These are phyloP conservation scores for Grammothele lineata DNA, from an alignment of 768 basidiomycete species.

Conservation along the genomic window DNA sequence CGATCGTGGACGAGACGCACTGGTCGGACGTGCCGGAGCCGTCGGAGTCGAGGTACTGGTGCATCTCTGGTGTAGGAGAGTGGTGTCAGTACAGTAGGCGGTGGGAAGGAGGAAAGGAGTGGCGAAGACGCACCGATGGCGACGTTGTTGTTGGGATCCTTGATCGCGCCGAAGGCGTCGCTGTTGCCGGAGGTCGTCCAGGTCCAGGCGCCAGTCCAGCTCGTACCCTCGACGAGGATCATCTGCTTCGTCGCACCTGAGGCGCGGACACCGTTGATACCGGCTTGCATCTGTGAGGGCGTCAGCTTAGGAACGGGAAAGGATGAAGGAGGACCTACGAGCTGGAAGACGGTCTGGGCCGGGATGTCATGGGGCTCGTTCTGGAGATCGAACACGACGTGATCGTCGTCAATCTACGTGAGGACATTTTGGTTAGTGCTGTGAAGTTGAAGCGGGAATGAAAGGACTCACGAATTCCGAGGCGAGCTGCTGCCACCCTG, in stretches of 20 bases:
- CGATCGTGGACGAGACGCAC: conserved; percentile 59
- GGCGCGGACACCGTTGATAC: conserved; percentile 60
- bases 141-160: conserved; percentile 58
- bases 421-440: neutral
- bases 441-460: conserved; percentile 14
- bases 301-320: conserved; percentile 2
- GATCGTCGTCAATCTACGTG: conserved; percentile 36
- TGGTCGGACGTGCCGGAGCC: conserved; percentile 49
- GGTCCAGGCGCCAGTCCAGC: conserved; percentile 60
- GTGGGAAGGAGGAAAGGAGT: neutral
- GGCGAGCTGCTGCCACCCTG: conserved; percentile 58
- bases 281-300: conserved; percentile 49
- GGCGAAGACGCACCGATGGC: conserved; percentile 45
- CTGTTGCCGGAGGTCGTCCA: conserved; percentile 58
- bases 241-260: conserved; percentile 49
- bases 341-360: conserved; percentile 44
- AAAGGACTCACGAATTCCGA: conserved; percentile 48
- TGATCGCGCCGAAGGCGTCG: conserved; percentile 45
- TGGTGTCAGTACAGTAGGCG: neutral
- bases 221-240: conserved; percentile 36
- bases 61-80: conserved; percentile 47
- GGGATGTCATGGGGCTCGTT: conserved; percentile 65
- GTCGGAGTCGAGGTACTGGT: conserved; percentile 67
- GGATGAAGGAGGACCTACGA: conserved; percentile 32
- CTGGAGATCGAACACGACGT: conserved; percentile 60